Conservation (phyloP, 2,329 filamentous ascomycete species). For the Hypoxylon sp. region DNA sequence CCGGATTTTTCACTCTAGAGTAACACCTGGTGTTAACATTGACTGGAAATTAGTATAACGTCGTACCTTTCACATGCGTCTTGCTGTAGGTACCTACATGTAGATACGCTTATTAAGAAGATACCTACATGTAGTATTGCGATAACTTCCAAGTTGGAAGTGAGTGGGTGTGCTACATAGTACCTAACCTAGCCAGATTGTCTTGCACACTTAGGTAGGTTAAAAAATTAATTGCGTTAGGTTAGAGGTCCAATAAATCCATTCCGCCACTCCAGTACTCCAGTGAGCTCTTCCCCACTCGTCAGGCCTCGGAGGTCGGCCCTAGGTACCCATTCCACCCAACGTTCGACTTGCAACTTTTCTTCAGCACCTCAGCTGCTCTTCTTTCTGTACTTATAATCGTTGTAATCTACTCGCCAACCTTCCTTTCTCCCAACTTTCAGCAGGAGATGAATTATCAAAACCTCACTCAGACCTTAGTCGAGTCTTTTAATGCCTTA, state of each 20-base stretch:
- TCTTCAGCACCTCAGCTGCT: constrained; percentile 11
- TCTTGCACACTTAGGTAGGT: too few relatives aligned
- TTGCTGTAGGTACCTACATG: background rate
- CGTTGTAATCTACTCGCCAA: constrained; percentile 1
- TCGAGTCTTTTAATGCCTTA: constrained; percentile 73
- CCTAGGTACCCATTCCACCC: background rate
- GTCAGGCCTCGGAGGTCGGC: background rate
- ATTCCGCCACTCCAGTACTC: too few relatives aligned
- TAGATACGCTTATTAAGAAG: background rate
- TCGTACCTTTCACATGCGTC: background rate
- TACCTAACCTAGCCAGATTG: too few relatives aligned
- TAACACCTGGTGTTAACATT: background rate
- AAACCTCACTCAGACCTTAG: constrained; percentile 66
- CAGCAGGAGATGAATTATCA: constrained; percentile 56
- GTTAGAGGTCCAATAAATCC: background rate
- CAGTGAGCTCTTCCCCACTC: background rate
- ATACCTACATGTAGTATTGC: background rate
- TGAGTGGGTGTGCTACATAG: too few relatives aligned
- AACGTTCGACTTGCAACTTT: constrained; percentile 8
- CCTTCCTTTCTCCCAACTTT: background rate
- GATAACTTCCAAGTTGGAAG: background rate
- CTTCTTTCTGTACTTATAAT: constrained; percentile 9
- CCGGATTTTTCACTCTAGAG: background rate
- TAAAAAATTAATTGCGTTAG: too few relatives aligned
- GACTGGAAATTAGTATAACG: background rate